phyloP scores from a whole-genome alignment of 306 rosid species.

The Cicer bijugum region DNA sequence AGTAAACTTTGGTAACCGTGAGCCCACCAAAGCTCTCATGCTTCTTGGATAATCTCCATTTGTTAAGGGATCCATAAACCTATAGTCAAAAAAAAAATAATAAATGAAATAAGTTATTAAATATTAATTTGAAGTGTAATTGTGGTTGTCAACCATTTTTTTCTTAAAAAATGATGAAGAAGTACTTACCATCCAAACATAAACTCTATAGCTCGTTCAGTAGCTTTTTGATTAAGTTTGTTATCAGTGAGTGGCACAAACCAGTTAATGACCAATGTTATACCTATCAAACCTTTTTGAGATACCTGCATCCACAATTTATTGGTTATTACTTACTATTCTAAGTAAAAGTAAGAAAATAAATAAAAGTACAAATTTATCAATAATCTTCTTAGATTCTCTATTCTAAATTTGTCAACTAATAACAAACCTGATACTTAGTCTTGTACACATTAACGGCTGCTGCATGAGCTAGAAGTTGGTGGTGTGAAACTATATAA shows the following conservation, averaged over 20 bases:
- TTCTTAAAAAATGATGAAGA: neutral
- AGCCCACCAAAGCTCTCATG: neutral
- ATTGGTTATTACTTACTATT: neutral
- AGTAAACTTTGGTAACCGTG: neutral
- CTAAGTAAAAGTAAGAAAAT: neutral
- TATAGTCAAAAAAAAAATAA: neutral
- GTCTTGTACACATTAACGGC: slow-evolving; percentile 47
- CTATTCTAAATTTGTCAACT: neutral
- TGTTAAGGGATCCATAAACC: slow-evolving; percentile 12
- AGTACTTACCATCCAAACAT: slow-evolving; percentile 44
- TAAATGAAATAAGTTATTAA: neutral
- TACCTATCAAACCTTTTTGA: slow-evolving; percentile 65
- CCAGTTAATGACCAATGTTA: slow-evolving; percentile 50
- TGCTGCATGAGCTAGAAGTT: slow-evolving; percentile 54
- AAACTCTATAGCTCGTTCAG: slow-evolving; percentile 48
- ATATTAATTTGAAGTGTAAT: too few species aligned
- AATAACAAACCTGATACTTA: slow-evolving; percentile 46
- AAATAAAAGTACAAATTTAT: neutral
- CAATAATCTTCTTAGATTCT: too few species aligned
- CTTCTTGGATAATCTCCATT: slow-evolving; percentile 1
- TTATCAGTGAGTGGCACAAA: slow-evolving; percentile 44
- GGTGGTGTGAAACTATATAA: slow-evolving; percentile 47
- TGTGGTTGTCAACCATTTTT: too few species aligned
- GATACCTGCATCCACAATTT: slow-evolving; percentile 32
- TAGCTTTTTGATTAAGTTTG: slow-evolving; percentile 44